A percentile compares a stretch with the other conserved stretches of the same genome.
Conservation (phyloP, 192 early-diverging fungal genomes). For the Podila epicladia region DNA sequence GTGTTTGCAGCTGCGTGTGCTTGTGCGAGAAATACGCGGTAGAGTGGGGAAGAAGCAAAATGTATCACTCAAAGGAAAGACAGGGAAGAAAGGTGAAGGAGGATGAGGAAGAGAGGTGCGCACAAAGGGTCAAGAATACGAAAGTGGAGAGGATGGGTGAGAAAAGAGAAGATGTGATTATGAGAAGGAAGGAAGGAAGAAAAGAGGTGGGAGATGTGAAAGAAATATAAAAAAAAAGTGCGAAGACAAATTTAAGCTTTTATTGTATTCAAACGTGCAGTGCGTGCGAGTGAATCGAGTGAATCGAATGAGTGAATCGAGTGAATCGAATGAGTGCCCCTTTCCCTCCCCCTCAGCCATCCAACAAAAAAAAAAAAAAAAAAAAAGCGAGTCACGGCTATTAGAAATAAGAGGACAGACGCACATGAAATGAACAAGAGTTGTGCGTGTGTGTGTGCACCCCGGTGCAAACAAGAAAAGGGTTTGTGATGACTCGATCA, state of each 20-base stretch:
- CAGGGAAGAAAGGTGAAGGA: not conserved
- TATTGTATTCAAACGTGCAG: not conserved
- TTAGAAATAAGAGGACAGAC: not conserved
- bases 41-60: not conserved
- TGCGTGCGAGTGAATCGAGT: not conserved
- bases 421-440: too few species aligned
- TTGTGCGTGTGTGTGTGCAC: too few species aligned
- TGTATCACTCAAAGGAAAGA: not conserved
- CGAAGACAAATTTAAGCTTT: not conserved
- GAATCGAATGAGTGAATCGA: too few species aligned
- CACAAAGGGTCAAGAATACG: not conserved
- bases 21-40: not conserved
- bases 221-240: not conserved
- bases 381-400: not conserved
- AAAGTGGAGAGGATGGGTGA: constrained; percentile 3
- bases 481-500: too few species aligned
- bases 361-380: not conserved
- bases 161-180: not conserved
- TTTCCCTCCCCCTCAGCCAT: not conserved
- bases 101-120: not conserved
- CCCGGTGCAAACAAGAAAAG: too few species aligned
- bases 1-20: not conserved
- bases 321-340: not conserved
- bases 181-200: not conserved
- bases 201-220: not conserved